These are phyloP conservation scores for Forsythia suspensa DNA, from an alignment of 257 asterid genomes.

Conservation along the genomic window DNA sequence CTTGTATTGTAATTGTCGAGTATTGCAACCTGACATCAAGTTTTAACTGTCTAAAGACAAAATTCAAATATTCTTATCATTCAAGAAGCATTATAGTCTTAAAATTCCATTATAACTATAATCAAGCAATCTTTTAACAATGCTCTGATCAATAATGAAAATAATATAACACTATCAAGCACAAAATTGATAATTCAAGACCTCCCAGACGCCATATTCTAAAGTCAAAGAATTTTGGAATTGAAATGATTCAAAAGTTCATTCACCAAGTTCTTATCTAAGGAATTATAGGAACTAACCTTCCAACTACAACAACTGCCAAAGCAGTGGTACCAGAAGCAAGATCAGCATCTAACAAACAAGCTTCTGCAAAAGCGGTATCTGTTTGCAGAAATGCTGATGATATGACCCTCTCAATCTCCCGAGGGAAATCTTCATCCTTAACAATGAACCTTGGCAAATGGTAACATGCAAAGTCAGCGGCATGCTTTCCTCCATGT, in stretches of 20 bases:
- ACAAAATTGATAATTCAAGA: too few relatives aligned
- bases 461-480: constrained; percentile 85
- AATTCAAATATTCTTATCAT: neutral
- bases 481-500: constrained; percentile 98
- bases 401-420: constrained; percentile 66
- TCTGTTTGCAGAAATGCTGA: constrained; percentile 88
- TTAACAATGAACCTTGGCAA: constrained; percentile 75
- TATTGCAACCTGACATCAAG: neutral
- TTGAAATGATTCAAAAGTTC: neutral
- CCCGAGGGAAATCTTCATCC: constrained; percentile 71
- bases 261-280: neutral
- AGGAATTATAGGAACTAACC: constrained; percentile 37
- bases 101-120: neutral
- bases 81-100: neutral
- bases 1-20: neutral
- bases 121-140: neutral
- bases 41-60: neutral
- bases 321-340: constrained; percentile 99
- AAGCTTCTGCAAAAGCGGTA: constrained; percentile 87
- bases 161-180: neutral
- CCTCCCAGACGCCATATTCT: neutral
- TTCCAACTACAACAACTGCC: constrained; percentile 83
- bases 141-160: neutral
- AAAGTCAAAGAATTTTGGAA: neutral
- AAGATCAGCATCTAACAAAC: constrained; percentile 72